Evolutionary conservation across 2,329 filamentous ascomycete genomes (phyloP), one percentile per base, ranked within the genome.

Genomic region (Penicillium fuscoglaucum): DNA sequence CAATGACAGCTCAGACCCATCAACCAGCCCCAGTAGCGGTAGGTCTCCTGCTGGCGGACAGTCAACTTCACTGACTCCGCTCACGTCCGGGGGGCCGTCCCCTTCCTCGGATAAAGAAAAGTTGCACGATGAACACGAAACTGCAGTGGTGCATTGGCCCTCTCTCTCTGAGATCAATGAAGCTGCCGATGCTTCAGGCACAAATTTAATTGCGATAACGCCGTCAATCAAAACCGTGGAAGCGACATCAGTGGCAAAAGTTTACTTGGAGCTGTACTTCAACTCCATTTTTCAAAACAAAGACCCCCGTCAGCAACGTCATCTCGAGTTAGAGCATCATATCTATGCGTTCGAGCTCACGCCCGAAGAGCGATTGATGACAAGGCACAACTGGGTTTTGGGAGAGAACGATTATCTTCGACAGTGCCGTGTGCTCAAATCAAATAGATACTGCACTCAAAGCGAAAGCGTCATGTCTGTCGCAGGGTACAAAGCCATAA

Each of bases 261-360:
- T 96, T 21, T 96, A 87, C 67, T 82, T 98, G 10, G 95, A 98
- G 73, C 91, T 87, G 0, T 85, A 93, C 67, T 97, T 90, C 78
- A 88, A 93, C 66, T 79, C 86, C n/a, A 73, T 91, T 8, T 79
- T 91, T 2, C 76, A 78, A 5, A 79, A 79, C 28, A 76, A 80
- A 1, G 84, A 82, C 4, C 80, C 86, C 54, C 84, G 90, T 0
- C 82, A 83, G 1, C 70, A 87, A 54, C 85, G 90, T 4, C 80
- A 83, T 35, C 79, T 82, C 40, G 81, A 85, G 50, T 76, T 93
- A 24, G 87, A 92, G 68, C 76, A 79, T 9, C 82, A 86, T 29
- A 79, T 97, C 10, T 83, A 84, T 61, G 74, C 81, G 0, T 76
- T 83, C 26, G 76, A 86, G n/a, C 76, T 84, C 15, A 70, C 79